Conservation (phyloP, 768 basidiomycete genomes). For the Podaxis sp. region DNA sequence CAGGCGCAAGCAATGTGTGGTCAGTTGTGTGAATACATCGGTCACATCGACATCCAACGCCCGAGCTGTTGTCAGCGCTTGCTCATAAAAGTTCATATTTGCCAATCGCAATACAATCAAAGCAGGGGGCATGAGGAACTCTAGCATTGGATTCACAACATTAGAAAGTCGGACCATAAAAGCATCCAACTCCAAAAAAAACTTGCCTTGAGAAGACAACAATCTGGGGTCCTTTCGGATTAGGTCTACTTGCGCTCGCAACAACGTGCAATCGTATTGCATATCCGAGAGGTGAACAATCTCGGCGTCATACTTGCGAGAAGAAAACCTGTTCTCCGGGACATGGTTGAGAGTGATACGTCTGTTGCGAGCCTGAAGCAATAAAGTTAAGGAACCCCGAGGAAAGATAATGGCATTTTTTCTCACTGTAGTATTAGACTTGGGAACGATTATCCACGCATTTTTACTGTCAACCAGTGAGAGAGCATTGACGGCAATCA, state of each 20-base stretch:
- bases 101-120: constrained; percentile 76
- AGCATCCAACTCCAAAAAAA: constrained; percentile 12
- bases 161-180: constrained; percentile 12
- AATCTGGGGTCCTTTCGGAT: constrained; percentile 61
- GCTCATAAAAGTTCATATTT: constrained; percentile 73
- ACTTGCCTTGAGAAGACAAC: constrained; percentile 62
- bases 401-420: constrained; percentile 14
- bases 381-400: background rate
- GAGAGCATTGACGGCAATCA: constrained; percentile 85
- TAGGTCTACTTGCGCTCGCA: constrained; percentile 76
- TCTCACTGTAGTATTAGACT: constrained; percentile 42
- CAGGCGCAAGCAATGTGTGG: constrained; percentile 74
- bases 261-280: constrained; percentile 69
- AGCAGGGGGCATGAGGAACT: constrained; percentile 48
- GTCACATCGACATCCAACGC: constrained; percentile 83
- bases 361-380: constrained; percentile 58
- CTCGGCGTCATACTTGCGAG: constrained; percentile 65
- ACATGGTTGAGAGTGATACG: constrained; percentile 70
- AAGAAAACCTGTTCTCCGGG: constrained; percentile 66
- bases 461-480: constrained; percentile 75
- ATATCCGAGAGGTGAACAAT: constrained; percentile 79
- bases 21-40: constrained; percentile 74
- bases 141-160: constrained; percentile 24
- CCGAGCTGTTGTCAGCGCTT: constrained; percentile 73
- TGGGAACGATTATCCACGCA: constrained; percentile 78